These are phyloP conservation scores for Cryptococcus sp. DNA, from an alignment of 1,284 basidiomycete species.

Conservation along the genomic window DNA sequence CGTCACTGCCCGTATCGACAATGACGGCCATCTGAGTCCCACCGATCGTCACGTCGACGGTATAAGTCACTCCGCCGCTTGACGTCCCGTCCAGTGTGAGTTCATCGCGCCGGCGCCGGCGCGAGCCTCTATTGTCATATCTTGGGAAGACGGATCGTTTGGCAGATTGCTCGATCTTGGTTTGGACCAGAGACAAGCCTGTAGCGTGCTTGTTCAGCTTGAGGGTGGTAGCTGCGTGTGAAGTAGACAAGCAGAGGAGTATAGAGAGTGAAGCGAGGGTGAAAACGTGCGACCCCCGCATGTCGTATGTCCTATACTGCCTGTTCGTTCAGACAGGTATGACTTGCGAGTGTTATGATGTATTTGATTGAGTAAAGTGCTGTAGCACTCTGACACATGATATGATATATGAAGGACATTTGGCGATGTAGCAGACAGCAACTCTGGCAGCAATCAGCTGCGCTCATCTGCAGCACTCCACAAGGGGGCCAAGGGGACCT, in stretches of 20 bases:
- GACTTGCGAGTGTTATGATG: too few species aligned
- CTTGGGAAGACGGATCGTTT: too few species aligned
- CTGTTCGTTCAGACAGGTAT: too few species aligned
- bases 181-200: neutral
- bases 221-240: neutral
- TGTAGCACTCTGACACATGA: too few species aligned
- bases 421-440: too few species aligned
- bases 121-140: neutral
- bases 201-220: neutral
- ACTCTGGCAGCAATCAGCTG: too few species aligned
- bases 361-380: too few species aligned
- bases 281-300: too few species aligned
- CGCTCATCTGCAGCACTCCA: too few species aligned
- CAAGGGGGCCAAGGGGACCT: too few species aligned
- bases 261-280: neutral
- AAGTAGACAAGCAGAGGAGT: neutral
- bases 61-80: conserved; percentile 14
- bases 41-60: conserved; percentile 10
- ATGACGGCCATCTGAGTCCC: conserved; percentile 10
- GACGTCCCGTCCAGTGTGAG: conserved; percentile 2
- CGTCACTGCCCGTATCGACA: conserved; percentile 12
- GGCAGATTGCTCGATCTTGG: neutral
- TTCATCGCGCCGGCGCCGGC: neutral
- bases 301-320: too few species aligned
- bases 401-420: too few species aligned